Evolutionary conservation across 2,329 filamentous ascomycete genomes (phyloP), one percentile per base, ranked within the genome.

Genomic region (Penicillium sp.): DNA sequence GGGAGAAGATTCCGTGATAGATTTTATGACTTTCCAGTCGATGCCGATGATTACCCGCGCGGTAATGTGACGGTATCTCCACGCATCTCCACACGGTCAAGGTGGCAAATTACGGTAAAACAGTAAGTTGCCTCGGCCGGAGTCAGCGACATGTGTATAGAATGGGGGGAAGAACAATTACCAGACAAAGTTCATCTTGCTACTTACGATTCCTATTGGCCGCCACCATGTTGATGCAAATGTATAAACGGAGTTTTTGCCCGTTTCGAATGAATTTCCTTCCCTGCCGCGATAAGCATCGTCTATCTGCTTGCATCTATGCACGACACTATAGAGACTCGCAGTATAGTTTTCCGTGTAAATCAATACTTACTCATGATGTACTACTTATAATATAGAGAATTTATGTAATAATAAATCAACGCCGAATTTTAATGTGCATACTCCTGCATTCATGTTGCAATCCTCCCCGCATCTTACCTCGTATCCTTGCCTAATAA

Each of bases 21-120:
- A 35, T 22, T 24, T 55, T 22, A 4, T 22, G 11, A 22, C 53
- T 49, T 49, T 24, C 19, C 33, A n/a, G 31, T 49, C 22, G 52
- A 62, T 55, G 51, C 62, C 60, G 62, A 66, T 44, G 52, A 65
- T 66, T 65, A 57, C 55, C 64, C 64, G 57, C 46, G 31, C 31
- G n/a, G 27, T 65, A 65, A 54, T 47, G 29, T 27, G 10, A 54
- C 47, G 4, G 64, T 65, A 66, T 66, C 61, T 64, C 63, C 63
- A 64, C 56, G 50, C 21, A 16, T 57, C 54, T 58, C 64, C 63
- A 61, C 59, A 58, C 49, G 1, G 0, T 16, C 0, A 3, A 2
- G 13, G 56, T 57, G 56, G 56, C 49, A 59, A 59, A 61, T 56
- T 61, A 64, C 58, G 6, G 58, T 59, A 52, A 31, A 52, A 44